Conservation (phyloP, 306 rosid species). For the Sicyos edulis region DNA sequence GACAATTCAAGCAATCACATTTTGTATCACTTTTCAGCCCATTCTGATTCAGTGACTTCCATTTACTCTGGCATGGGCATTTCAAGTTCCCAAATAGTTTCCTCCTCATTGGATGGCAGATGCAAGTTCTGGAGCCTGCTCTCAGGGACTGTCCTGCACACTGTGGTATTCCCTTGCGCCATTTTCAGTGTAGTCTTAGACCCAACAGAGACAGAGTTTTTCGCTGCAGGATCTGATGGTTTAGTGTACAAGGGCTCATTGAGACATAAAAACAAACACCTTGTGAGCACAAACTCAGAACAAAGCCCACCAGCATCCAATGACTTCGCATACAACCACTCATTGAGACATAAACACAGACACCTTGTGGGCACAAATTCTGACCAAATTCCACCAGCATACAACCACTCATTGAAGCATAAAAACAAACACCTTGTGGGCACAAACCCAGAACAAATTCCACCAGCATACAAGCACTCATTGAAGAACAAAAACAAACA, state of each 20-base stretch:
- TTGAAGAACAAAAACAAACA: slow-evolving; percentile 17
- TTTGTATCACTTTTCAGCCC: slow-evolving; percentile 43
- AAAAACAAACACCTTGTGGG: not conserved
- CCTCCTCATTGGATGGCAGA: slow-evolving; percentile 54
- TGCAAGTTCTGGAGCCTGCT: slow-evolving; percentile 58
- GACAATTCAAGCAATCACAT: slow-evolving; percentile 20
- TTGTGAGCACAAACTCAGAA: not conserved
- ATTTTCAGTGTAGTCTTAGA: slow-evolving; percentile 38
- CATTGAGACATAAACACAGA: too few species aligned
- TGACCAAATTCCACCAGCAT: too few species aligned
- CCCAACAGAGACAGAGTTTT: slow-evolving; percentile 34
- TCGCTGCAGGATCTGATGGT: slow-evolving; percentile 67
- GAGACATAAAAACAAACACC: slow-evolving; percentile 17
- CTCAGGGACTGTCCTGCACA: slow-evolving; percentile 24
- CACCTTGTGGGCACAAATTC: too few species aligned
- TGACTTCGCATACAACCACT: too few species aligned
- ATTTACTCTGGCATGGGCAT: slow-evolving; percentile 28
- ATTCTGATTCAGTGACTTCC: slow-evolving; percentile 48
- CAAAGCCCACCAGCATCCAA: slow-evolving; percentile 28
- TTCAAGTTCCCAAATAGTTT: slow-evolving; percentile 34
- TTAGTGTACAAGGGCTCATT: slow-evolving; percentile 37
- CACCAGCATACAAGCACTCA: slow-evolving; percentile 4
- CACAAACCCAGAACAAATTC: slow-evolving; percentile 19
- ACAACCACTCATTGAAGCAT: too few species aligned
- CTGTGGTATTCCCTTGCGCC: slow-evolving; percentile 42